phyloP scores from a whole-genome alignment of 2,329 filamentous ascomycete species.

The Coniochaeta pulveracea region DNA sequence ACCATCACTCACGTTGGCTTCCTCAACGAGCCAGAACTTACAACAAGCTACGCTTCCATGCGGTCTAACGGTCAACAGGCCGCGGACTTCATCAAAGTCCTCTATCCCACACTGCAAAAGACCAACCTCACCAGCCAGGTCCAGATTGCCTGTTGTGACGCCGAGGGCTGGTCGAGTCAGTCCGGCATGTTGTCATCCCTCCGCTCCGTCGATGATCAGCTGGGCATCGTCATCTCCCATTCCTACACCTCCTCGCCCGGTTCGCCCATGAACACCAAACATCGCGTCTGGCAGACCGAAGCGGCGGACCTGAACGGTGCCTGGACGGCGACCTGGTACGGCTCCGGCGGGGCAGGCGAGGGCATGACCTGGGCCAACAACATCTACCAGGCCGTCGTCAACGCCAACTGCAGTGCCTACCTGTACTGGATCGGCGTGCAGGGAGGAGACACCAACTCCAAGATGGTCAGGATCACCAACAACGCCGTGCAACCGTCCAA shows the following conservation, averaged over 20 bases:
- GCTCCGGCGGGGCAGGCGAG: constrained; percentile 26
- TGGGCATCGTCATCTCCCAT: constrained; percentile 29
- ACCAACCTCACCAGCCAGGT: constrained; percentile 18
- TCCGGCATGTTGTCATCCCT: constrained; percentile 16
- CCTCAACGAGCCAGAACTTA: constrained; percentile 19
- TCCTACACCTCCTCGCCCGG: constrained; percentile 27
- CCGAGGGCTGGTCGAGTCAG: constrained; percentile 9
- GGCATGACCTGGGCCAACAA: constrained; percentile 35
- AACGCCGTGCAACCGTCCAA: constrained; percentile 13
- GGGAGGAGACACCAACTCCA: constrained; percentile 16
- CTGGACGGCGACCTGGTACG: constrained; percentile 29
- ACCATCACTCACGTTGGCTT: constrained; percentile 18
- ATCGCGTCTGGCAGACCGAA: constrained; percentile 35
- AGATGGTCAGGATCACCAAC: constrained; percentile 14
- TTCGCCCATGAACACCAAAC: constrained; percentile 21
- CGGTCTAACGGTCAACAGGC: constrained; percentile 23
- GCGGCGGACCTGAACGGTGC: constrained; percentile 27
- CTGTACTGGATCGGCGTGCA: constrained; percentile 30
- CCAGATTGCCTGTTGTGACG: constrained; percentile 6
- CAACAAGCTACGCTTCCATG: constrained; percentile 13
- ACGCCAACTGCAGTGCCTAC: constrained; percentile 30
- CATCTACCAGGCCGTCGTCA: constrained; percentile 29
- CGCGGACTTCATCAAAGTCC: constrained; percentile 23
- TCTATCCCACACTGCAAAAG: constrained; percentile 25
- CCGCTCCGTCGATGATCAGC: constrained; percentile 23